These are phyloP conservation scores for Pythium rhizo-oryzae DNA, from an alignment of 352 stramenopile genomes.

Conservation along the genomic window DNA sequence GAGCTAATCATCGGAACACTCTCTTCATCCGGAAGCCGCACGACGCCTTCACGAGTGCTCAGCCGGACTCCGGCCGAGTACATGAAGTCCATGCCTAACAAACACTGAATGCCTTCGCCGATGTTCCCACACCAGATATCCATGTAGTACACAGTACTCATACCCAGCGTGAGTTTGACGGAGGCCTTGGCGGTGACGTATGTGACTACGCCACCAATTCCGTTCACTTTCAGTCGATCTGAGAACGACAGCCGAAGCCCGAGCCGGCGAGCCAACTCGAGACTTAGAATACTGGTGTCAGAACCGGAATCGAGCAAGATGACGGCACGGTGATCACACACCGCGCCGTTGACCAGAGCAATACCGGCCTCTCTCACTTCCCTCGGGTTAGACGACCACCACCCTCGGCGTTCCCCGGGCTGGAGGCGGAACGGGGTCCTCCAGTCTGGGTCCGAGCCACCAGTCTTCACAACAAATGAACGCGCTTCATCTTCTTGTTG, in stretches of 20 bases:
- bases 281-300: constrained; percentile 32
- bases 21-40: constrained; percentile 17
- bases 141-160: constrained; percentile 19
- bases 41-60: constrained; percentile 1
- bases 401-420: constrained; percentile 20
- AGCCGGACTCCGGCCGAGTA: constrained; percentile 25
- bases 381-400: constrained; percentile 18
- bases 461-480: constrained; percentile 7
- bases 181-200: constrained; percentile 13
- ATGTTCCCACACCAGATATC: constrained; percentile 33
- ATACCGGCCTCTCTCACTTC: constrained; percentile 7
- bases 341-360: constrained; percentile 15
- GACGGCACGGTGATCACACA: constrained; percentile 17
- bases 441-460: constrained; percentile 1
- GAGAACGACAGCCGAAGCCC: constrained; percentile 16
- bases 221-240: constrained; percentile 7
- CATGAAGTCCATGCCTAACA: constrained; percentile 39
- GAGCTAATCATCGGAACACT: constrained; percentile 5
- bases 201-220: constrained; percentile 16
- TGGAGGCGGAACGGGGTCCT: constrained; percentile 15
- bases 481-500: constrained; percentile 13
- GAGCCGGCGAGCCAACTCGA: constrained; percentile 33
- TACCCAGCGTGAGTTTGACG: constrained; percentile 31
- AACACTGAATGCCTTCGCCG: constrained; percentile 26
- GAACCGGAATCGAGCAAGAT: constrained; percentile 8